phyloP scores from a whole-genome alignment of 1,284 basidiomycete genomes.

The Caloboletus firmus region DNA sequence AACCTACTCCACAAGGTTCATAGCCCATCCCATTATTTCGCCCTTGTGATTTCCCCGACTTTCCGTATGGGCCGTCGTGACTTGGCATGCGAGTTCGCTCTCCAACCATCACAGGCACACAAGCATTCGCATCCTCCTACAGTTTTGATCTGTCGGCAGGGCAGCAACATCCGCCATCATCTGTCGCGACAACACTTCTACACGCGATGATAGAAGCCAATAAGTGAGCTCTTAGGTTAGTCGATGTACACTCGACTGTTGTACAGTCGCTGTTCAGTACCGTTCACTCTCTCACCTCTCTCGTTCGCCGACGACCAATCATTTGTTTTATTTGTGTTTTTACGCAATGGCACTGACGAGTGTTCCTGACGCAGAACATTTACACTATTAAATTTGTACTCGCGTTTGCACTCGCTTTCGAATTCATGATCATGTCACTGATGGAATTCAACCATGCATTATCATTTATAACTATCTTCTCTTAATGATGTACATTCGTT shows the following conservation, averaged over 20 bases:
- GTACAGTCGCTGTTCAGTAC: slow-evolving; percentile 28
- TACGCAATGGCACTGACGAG: slow-evolving; percentile 19
- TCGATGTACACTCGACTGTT: slow-evolving; percentile 26
- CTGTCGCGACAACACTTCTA: slow-evolving; percentile 10
- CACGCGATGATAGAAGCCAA: slow-evolving; percentile 15
- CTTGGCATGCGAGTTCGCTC: slow-evolving; percentile 8
- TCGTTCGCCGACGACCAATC: slow-evolving; percentile 25
- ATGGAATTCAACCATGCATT: slow-evolving; percentile 31
- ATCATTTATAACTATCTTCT: slow-evolving; percentile 32
- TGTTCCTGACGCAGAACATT: slow-evolving; percentile 7
- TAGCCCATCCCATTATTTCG: slow-evolving; percentile 17
- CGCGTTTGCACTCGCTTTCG: slow-evolving; percentile 21
- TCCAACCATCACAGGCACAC: slow-evolving; percentile 1
- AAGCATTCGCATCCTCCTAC: slow-evolving; percentile 6
- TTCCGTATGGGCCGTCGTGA: slow-evolving; percentile 10
- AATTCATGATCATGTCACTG: slow-evolving; percentile 26
- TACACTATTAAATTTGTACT: slow-evolving; percentile 13
- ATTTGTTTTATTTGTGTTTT: slow-evolving; percentile 27
- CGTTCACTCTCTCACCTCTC: slow-evolving; percentile 13
- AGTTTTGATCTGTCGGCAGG: slow-evolving; percentile 13
- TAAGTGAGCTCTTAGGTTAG: slow-evolving; percentile 15
- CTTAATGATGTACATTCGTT: slow-evolving; percentile 29
- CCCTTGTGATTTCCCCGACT: slow-evolving; percentile 2
- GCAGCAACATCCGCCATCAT: slow-evolving; percentile 3
- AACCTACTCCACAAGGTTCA: slow-evolving; percentile 49